Evolutionary conservation across 768 basidiomycete species (phyloP), one percentile per base, ranked within the genome.

Genomic region (Tremella fuciformis): DNA sequence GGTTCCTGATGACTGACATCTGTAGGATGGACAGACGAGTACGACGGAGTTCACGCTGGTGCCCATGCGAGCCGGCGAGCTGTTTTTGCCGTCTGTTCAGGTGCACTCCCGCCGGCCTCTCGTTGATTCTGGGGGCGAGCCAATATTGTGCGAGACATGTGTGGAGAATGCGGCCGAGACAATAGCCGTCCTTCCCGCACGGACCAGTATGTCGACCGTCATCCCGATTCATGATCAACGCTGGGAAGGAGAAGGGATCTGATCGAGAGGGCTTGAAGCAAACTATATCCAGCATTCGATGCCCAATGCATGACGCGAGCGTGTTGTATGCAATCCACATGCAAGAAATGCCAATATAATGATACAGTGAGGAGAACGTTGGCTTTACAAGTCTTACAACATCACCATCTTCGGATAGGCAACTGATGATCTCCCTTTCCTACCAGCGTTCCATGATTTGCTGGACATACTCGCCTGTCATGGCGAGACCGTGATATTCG

Each of bases 111-210:
- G 11, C 11, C 29, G 29, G 6, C 29, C 29, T 11, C 83, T 47
- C 9, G 81, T 81, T 8, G n/a, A 38, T 1, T 15, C 50, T 80
- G 57, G 82, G 82, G 13, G 52, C 19, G 29, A 47, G 8, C 53
- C 61, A 9, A 42, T 70, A 42, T 41, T 76, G 7, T 76, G 73
- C 58, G 91, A 96, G 74, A 86, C 88, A 0, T 86, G 90, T 70
- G 89, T 96, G 64, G 80, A 84, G 41, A 88, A 93, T 66, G 89
- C 91, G 0, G 93, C 89, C 11, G 84, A 91, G 66, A 85, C 82
- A 59, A 81, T 93, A 8, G 77, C 89, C 49, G 84, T 98, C 6
- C 81, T 92, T 19, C 93, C 93, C 0, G 82, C 89, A 55, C 87
- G 87, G 3, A 87, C 87, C 3, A 81, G 88, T 62, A 88, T 83